Conservation (phyloP, 2,329 filamentous ascomycete species). For the Ustulina deusta region DNA sequence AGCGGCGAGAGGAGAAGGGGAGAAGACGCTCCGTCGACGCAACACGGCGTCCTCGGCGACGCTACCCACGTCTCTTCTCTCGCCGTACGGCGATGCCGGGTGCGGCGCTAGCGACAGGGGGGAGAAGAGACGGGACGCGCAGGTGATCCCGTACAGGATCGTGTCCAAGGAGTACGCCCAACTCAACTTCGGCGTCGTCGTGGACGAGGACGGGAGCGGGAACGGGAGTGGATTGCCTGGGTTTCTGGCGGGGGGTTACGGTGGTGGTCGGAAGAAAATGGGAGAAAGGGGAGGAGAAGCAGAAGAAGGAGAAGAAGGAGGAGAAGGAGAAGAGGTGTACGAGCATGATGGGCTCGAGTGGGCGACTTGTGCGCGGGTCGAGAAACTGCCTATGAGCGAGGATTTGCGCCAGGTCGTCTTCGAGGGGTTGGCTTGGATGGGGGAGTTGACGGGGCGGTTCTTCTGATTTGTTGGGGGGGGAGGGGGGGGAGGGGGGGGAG, state of each 20-base stretch:
- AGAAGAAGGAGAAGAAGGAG: not conserved
- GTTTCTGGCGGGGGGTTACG: constrained; percentile 9
- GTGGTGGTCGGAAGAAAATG: not conserved
- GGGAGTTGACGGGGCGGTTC: constrained; percentile 11
- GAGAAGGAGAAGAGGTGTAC: not conserved
- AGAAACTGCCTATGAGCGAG: constrained; percentile 28
- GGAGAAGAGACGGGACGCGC: constrained; percentile 10
- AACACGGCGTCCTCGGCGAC: not conserved
- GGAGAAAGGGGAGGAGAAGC: not conserved
- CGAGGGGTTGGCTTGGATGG: constrained; percentile 34
- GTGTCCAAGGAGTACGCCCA: constrained; percentile 40
- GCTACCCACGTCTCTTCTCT: not conserved
- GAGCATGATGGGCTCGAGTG: constrained; percentile 35
- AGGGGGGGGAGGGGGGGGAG: too few relatives aligned
- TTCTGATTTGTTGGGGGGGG: constrained; percentile 1
- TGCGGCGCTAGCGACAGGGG: not conserved
- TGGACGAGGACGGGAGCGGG: constrained; percentile 44
- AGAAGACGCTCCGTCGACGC: not conserved
- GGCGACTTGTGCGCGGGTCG: constrained; percentile 25
- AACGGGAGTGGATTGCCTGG: constrained; percentile 41
- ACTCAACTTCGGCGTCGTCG: constrained; percentile 48
- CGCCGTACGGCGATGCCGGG: not conserved
- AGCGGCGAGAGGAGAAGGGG: not conserved
- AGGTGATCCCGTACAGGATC: constrained; percentile 30
- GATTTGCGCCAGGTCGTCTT: constrained; percentile 29